Evolutionary conservation across 441 rosid genomes (phyloP).

Genomic region (Pelargonium fulgidum): DNA sequence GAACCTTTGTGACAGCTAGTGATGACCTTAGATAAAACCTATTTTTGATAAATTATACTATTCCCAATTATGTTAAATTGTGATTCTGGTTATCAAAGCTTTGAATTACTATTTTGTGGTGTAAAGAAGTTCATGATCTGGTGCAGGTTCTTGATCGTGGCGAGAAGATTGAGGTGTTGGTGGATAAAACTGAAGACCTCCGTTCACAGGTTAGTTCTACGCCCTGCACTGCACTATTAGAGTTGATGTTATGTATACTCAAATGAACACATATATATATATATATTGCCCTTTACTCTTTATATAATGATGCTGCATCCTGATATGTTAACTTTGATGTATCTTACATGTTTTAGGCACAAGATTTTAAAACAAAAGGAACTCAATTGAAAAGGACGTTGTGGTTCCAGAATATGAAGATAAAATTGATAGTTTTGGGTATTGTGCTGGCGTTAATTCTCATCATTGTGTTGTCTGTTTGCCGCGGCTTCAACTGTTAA

Average conservation of each 20-base stretch:
- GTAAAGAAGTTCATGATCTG: slow-evolving; percentile 6
- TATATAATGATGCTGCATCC: neutral
- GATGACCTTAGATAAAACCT: neutral
- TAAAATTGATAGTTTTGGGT: slow-evolving; percentile 69
- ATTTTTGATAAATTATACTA: neutral
- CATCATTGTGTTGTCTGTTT: slow-evolving; percentile 59
- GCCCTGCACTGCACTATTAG: neutral
- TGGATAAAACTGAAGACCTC: slow-evolving; percentile 64
- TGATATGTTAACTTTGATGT: slow-evolving; percentile 11
- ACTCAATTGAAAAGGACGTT: slow-evolving; percentile 79
- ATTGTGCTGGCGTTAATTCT: slow-evolving; percentile 69
- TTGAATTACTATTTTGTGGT: neutral
- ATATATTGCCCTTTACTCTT: neutral
- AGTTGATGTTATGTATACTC: no score
- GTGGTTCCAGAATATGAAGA: slow-evolving; percentile 96
- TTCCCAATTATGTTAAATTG: neutral
- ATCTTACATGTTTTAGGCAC: slow-evolving; percentile 45
- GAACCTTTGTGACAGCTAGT: no score
- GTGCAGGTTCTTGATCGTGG: slow-evolving; percentile 65
- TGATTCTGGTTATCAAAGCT: neutral
- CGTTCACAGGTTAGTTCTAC: slow-evolving; percentile 49
- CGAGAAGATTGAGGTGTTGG: slow-evolving; percentile 59
- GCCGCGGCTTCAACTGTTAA: slow-evolving; percentile 78
- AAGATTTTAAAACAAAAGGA: slow-evolving; percentile 87
- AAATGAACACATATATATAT: neutral